Base-by-base conservation (phyloP, 257 asterid species). In the Mitragyna speciosa region DNA sequence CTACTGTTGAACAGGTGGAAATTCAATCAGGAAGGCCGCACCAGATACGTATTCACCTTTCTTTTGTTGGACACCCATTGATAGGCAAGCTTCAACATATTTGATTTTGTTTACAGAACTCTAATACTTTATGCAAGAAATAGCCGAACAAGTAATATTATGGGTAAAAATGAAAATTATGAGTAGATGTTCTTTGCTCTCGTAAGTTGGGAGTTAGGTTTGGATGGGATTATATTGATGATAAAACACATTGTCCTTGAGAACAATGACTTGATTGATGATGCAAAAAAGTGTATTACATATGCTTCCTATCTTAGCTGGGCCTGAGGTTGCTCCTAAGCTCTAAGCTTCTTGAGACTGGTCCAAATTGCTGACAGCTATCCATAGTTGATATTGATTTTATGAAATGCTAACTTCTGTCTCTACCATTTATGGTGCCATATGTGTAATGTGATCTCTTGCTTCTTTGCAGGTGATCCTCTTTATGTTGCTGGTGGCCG, bases 11-110 rank as follows among this genome's bases (percentile, higher is more conserved):
- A 75, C 82, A 93, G 98, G 97, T 92, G 77, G 96, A 93, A 83
- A 95, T 95, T 85, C 94, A 93, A 83, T 92, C 99, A 61, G 99
- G 99, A 79, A 93, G 99, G 87, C 98, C 99, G 26, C 99, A 95
- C 86, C 99, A 95, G 83, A 95, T 95, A 71, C 97, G 98, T 77
- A 93, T 95, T 83, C 99, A 95, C 85, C 97, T 95, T 70, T 89
- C 98, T 78, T 95, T 86, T 87, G 88, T 88, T 56, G 97, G 97
- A 69, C 94, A 90, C 84, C 98, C 99, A 77, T 91, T 93, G 61
- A 70, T 88, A 79, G 95, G 97, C 91, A 81, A 75, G 81, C 51
- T 24, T 59, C 61, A 68, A 52, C 51, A 43, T 61, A 43, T 22
- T 30, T 17, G 14, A 22, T 28, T 22, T 76, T 28, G 11, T 26